Evolutionary conservation across 495 filamentous ascomycete genomes (phyloP), one percentile per base, ranked within the genome.

Genomic region (Melanomma pulvis-pyrius): DNA sequence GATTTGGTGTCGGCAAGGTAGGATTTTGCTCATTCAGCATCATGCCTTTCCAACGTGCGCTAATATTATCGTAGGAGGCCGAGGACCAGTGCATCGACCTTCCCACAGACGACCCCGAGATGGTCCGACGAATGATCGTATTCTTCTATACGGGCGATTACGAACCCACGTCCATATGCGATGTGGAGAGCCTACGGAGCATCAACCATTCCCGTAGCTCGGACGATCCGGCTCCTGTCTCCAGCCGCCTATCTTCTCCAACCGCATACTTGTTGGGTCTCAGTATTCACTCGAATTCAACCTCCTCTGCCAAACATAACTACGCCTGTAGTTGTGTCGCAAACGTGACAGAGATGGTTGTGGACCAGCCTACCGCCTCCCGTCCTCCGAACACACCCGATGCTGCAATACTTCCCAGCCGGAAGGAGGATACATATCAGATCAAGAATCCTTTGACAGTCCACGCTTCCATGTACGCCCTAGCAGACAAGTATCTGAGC

Each of bases 71-170:
- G 7, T 29, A 61, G 59, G 59, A 61, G 36, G 44, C 46, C n/a
- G 15, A 32, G 22, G 26, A 51, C 11, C 12, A 24, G 24, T 11
- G 19, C 13, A 30, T 53, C 19, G 17, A 61, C 12, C 25, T 61
- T 39, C 46, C 3, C 3, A 46, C 34, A 5, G 59, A 61, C 7
- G 44, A 61, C 36, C 46, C 46, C 29, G 11, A 52, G n/a, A 53
- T 51, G 46, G 48, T 52, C 17, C 59, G 47, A n/a, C 59, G 59
- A 29, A 61, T 51, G 48, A 22, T 61, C n/a, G 34, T 49, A 12
- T 59, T 2, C 24, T 26, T 61, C 46, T 61, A 61, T 34, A 12
- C 17, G 11, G 13, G 24, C 5, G 59, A 61, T 25, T 61, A 52
- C 28, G 59, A 61, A 12, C 48, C 59, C 1, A 51, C 59, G 6